Evolutionary conservation across 805 yeast genomes (phyloP), one percentile per base, ranked within the genome.

Genomic region (Cyberlindnera mississippiensis): DNA sequence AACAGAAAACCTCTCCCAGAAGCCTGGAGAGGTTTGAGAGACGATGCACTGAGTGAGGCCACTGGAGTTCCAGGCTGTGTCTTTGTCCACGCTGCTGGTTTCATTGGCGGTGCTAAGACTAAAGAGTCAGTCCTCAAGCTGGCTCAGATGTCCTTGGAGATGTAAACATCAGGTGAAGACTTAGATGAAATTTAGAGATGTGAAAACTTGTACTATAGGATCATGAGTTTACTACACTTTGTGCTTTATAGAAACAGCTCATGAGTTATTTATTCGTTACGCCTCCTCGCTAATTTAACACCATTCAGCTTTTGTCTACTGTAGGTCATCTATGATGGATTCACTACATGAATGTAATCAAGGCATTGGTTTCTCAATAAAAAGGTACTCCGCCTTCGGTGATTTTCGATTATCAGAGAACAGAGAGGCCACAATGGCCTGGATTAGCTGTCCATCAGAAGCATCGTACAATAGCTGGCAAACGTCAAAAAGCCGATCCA

Each of bases 41-140:
- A 93, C 60, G 91, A 85, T 24, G 85, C 72, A 30, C 73, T 93
- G 52, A 76, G 85, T 51, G 69, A 79, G 50, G 67, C 74, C 51
- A 70, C 88, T 28, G 96, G 95, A n/a, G 76, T 93, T 41, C 80
- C 77, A 26, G 96, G 86, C 8, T 86, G 96, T 60, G 78, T 90
- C 16, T 93, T 93, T 59, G 80, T 93, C 44, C 99, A 93, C 56
- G 96, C 98, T 33, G 86, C 96, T 32, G 98, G 99, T 0, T 93
- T 93, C 66, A 93, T 93, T 57, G 99, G 99, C 34, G 99, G 99
- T 40, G 87, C 91, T 42, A 72, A 80, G 57, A 75, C 95, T 18
- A 68, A 72, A 49, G 96, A 88, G 39, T 84, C 85, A 26, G 97
- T 82, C 12, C 60, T 88, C 44, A 64, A 76, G 57, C 72, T 93